Base-by-base conservation (phyloP, 257 asterid species). In the Lantana camara region DNA sequence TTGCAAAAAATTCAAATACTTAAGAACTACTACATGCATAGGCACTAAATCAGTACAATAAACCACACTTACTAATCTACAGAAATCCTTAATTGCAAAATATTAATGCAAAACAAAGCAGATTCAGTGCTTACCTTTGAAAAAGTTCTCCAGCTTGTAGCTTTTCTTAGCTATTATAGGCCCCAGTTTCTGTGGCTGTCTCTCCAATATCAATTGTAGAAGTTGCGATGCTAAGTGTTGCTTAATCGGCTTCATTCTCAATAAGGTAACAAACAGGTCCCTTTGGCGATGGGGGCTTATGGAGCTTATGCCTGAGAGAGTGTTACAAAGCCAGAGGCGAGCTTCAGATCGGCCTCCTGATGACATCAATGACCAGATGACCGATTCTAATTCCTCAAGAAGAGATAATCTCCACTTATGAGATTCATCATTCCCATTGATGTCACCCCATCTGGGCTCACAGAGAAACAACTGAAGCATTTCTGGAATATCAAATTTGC, bases 321-420 rank as follows among this genome's bases (percentile, higher is more conserved):
- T 60, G 64, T 82, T 77, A 69, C 94, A 89, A 37, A 92, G 94
- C 97, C 98, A 89, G 47, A 89, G 93, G 40, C 98, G 91, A 58
- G 90, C 84, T 77, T 89, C 98, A 52, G 97, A 85, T 50, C 83
- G 83, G 54, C 95, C 85, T 30, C 68, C 84, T 4, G 91, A 81
- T 57, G 93, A 77, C 68, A 92, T 67, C 64, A 87, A 64, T 3
- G 83, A 79, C 95, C 85, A 85, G 73, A 89, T 64, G 67, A 73
- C 72, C 30, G 68, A 69, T 72, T 92, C 97, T 41, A 92, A 76
- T 50, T 86, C 86, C 47, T 64, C 75, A 32, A 92, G 78, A 66
- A 70, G 89, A 35, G 79, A 76, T 67, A 62, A 63, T 62, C 77
- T 77, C 76, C 41, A 74, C 40, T 63, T 73, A 61, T 61, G 64